A percentile compares a stretch with the other conserved stretches of the same genome.
These are phyloP conservation scores for Hemerocallis citrina DNA, from an alignment of 106 monocot genomes.

Conservation along the genomic window DNA sequence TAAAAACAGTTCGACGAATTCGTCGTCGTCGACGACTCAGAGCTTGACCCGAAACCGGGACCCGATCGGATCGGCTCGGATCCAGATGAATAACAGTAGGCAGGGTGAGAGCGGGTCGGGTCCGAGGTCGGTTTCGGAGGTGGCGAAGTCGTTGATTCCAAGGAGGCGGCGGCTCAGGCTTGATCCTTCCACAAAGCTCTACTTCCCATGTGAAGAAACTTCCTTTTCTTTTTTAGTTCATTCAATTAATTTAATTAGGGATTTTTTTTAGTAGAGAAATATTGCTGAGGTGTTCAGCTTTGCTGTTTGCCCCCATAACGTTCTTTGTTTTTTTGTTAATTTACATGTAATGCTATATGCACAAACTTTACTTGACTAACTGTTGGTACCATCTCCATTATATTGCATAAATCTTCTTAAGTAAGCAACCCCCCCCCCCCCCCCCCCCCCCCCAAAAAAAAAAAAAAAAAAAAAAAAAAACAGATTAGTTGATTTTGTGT, in stretches of 20 bases:
- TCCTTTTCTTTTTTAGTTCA: too few species aligned
- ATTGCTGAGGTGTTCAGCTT: too few species aligned
- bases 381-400: too few species aligned
- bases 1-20: too few species aligned
- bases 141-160: conserved; percentile 10
- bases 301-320: too few species aligned
- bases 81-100: not conserved
- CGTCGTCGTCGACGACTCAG: conserved; percentile 1
- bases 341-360: too few species aligned
- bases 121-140: not conserved
- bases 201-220: conserved; percentile 22
- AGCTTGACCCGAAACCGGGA: not conserved
- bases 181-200: conserved; percentile 20
- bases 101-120: not conserved
- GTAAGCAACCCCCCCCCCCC: too few species aligned
- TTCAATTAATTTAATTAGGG: not conserved
- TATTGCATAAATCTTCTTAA: too few species aligned
- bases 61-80: not conserved
- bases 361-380: not conserved
- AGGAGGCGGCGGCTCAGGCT: conserved; percentile 11
- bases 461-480: too few species aligned
- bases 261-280: too few species aligned
- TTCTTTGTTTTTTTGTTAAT: not conserved
- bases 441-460: too few species aligned
- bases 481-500: too few species aligned